A percentile compares a stretch with the other conserved stretches of the same genome.
phyloP scores from a whole-genome alignment of 805 yeast genomes.

The Citeromyces matritensis region DNA sequence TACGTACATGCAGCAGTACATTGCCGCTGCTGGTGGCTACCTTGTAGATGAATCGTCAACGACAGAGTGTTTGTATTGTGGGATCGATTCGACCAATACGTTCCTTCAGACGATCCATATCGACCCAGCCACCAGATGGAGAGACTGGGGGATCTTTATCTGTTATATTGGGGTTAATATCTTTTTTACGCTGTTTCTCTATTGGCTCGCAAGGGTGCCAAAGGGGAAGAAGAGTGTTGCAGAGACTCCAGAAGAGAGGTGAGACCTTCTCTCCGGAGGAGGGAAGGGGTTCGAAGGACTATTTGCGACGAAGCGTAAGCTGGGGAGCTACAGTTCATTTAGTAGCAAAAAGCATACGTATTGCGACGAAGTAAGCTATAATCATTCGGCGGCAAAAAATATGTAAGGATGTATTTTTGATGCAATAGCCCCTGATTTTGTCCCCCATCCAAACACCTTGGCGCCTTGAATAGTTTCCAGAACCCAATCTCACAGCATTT shows the following conservation, averaged over 20 bases:
- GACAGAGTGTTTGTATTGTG: constrained; percentile 45
- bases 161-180: constrained; percentile 28
- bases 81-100: constrained; percentile 37
- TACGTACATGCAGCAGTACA: constrained; percentile 27
- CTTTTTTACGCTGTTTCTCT: constrained; percentile 13
- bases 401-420: too few species aligned
- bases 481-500: too few species aligned
- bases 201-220: constrained; percentile 11
- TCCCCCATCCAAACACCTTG: too few species aligned
- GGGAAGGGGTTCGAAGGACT: too few species aligned
- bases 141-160: constrained; percentile 41
- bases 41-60: constrained; percentile 26
- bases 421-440: too few species aligned
- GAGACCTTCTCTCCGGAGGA: too few species aligned
- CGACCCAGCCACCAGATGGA: constrained; percentile 23
- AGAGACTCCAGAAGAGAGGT: neutral
- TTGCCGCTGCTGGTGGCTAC: constrained; percentile 28
- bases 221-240: constrained; percentile 1
- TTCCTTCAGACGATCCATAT: constrained; percentile 35
- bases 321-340: too few species aligned
- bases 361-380: too few species aligned
- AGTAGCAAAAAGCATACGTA: too few species aligned
- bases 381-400: too few species aligned
- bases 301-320: too few species aligned
- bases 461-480: too few species aligned